phyloP scores from a whole-genome alignment of 768 basidiomycete genomes.

The Calocera cornea region DNA sequence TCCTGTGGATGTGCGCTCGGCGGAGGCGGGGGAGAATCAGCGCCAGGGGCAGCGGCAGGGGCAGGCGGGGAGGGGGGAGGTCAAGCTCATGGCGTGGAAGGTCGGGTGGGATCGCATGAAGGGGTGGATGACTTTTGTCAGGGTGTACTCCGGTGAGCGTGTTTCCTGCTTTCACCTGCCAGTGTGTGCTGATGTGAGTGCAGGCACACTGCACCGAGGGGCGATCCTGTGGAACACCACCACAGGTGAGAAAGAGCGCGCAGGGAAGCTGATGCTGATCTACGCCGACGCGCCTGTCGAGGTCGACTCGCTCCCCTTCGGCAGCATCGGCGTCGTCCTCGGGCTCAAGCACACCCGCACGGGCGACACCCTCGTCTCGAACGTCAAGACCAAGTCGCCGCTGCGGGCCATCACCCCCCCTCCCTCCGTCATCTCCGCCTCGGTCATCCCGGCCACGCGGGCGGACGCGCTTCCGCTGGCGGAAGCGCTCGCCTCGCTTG shows the following conservation, averaged over 20 bases:
- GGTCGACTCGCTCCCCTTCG: slow-evolving; percentile 66
- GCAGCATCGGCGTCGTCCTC: slow-evolving; percentile 71
- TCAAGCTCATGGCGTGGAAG: slow-evolving; percentile 73
- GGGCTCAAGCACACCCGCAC: slow-evolving; percentile 75
- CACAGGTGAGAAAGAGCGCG: slow-evolving; percentile 54
- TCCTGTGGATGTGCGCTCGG: slow-evolving; percentile 44
- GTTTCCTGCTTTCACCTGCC: neutral
- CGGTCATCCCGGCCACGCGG: slow-evolving; percentile 67
- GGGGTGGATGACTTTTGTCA: slow-evolving; percentile 89
- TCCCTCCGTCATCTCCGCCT: slow-evolving; percentile 72
- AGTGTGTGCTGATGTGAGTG: slow-evolving; percentile 7
- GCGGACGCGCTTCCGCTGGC: slow-evolving; percentile 67
- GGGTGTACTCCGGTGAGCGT: slow-evolving; percentile 70
- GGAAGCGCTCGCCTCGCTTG: slow-evolving; percentile 53
- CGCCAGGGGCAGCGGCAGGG: slow-evolving; percentile 25
- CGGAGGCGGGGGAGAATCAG: slow-evolving; percentile 24
- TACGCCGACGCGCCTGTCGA: slow-evolving; percentile 67
- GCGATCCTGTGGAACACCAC: slow-evolving; percentile 49
- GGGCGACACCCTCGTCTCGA: slow-evolving; percentile 67
- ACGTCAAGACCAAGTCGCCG: slow-evolving; percentile 17
- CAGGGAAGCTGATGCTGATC: slow-evolving; percentile 59
- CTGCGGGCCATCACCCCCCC: slow-evolving; percentile 59
- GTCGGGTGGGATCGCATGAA: slow-evolving; percentile 68
- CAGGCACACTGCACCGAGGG: slow-evolving; percentile 58
- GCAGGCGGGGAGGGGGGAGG: slow-evolving; percentile 67